Evolutionary conservation across 208 protist genomes (phyloP), one percentile per base, ranked within the genome.

Genomic region (Acanthamoeba sp.): DNA sequence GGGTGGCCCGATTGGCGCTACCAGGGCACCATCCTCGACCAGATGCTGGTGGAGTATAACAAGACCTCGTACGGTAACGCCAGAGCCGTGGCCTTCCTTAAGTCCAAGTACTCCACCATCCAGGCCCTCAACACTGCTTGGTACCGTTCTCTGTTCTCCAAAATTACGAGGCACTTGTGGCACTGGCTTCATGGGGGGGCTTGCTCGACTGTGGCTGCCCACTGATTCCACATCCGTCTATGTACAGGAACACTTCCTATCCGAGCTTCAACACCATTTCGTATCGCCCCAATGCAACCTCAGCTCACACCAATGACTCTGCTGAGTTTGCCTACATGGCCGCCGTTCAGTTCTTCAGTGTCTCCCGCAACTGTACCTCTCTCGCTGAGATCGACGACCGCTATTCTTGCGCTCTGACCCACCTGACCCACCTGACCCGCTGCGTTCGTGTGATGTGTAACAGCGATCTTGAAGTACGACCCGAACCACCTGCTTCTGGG

Each of bases 301-400:
- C 40, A 1, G 0, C 36, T 32, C 22, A 80, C 71, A 80, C 7
- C 7, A 80, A 80, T 36, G 71, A 80, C 71, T 80, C 71, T 9
- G 71, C 7, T 27, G 32, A 32, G 5, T 80, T 80, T 36, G 20
- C 71, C 71, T 80, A 80, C 36, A 48, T 50, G 18, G 22, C 71
- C 40, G 32, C 71, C 32, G 71, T 80, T 12, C 71, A 80, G 71
- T 80, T 80, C 71, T 80, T 80, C 71, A 80, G n/a, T 24, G 71
- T 80, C 16, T 80, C 38, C 10, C 71, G 71, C 40, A 80, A 40
- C 16, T 16, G 71, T 80, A 20, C 20, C 62, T 22, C 18, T 69
- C 29, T 69, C 7, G 27, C 22, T 27, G 62, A 27, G 5, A 27
- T 32, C 9, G 27, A 32, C n/a, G n/a, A n/a, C n/a, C n/a, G n/a